A percentile compares a stretch with the other conserved stretches of the same genome.
These are phyloP conservation scores for Microsporum ferrugineum DNA, from an alignment of 2,329 filamentous ascomycete genomes.

Conservation along the genomic window DNA sequence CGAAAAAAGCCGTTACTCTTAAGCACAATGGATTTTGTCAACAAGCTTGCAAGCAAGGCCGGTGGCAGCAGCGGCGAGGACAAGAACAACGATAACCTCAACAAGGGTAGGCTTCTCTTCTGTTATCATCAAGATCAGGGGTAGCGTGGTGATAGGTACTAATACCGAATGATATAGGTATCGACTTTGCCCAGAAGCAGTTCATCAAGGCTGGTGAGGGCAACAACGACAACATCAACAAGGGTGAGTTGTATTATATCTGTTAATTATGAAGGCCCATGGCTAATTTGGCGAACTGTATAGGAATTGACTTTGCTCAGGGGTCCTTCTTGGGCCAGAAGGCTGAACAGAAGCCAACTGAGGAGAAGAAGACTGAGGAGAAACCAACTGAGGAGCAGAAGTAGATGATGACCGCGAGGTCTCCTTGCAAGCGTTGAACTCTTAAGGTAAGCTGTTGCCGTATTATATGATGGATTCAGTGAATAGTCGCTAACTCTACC, in stretches of 20 bases:
- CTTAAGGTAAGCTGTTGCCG: neutral
- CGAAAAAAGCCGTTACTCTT: neutral
- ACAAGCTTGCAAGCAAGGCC: neutral
- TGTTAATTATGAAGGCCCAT: neutral
- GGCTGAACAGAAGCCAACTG: neutral
- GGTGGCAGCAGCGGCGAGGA: neutral
- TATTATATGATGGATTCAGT: neutral
- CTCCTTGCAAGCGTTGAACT: neutral
- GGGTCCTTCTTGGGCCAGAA: neutral
- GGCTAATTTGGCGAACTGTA: neutral
- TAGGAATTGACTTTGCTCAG: neutral
- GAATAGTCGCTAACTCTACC: neutral
- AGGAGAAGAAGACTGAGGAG: neutral
- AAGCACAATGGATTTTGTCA: conserved; percentile 2
- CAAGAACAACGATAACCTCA: neutral
- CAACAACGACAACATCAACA: conserved; percentile 2
- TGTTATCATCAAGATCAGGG: too few species aligned
- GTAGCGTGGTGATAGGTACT: neutral
- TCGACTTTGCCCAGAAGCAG: neutral
- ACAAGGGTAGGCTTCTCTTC: neutral
- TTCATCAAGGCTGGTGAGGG: neutral
- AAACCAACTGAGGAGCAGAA: conserved; percentile 2
- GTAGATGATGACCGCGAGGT: neutral
- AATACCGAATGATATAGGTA: neutral
- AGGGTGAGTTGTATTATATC: neutral